Conservation (phyloP, 2,329 filamentous ascomycete genomes). For the Chaetomiaceae sp. region DNA sequence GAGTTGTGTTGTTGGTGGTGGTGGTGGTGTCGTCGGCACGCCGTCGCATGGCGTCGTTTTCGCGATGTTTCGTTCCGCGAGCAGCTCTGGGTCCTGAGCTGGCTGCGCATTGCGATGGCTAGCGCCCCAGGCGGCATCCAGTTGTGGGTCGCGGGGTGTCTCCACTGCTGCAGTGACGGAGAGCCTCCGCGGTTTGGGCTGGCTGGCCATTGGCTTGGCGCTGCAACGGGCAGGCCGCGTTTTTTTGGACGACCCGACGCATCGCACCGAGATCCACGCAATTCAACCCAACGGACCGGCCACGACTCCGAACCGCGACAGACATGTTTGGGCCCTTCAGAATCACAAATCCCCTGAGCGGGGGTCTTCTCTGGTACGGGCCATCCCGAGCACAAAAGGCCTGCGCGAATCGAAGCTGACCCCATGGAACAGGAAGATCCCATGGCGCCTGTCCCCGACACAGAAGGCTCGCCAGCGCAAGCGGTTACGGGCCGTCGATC, state of each 20-base stretch:
- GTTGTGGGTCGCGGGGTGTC: slow-evolving; percentile 14
- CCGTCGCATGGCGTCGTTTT: too few relatives aligned
- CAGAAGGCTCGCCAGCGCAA: slow-evolving; percentile 84
- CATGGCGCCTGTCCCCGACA: slow-evolving; percentile 87
- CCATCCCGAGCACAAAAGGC: background rate
- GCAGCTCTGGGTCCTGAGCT: too few relatives aligned
- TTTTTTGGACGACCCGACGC: slow-evolving; percentile 15
- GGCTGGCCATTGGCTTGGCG: slow-evolving; percentile 13
- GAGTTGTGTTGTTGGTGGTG: too few relatives aligned
- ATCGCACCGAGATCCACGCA: slow-evolving; percentile 7
- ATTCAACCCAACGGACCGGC: slow-evolving; percentile 6
- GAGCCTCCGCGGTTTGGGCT: slow-evolving; percentile 3
- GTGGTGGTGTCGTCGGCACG: too few relatives aligned
- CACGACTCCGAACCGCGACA: slow-evolving; percentile 13
- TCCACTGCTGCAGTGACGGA: slow-evolving; percentile 17
- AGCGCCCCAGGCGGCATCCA: slow-evolving; percentile 12
- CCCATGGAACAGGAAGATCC: slow-evolving; percentile 65
- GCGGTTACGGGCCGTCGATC: slow-evolving; percentile 78
- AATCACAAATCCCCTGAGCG: slow-evolving; percentile 66
- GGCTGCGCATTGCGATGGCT: slow-evolving; percentile 1
- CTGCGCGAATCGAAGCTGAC: slow-evolving; percentile 2
- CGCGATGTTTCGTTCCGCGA: too few relatives aligned
- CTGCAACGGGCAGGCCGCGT: slow-evolving; percentile 11
- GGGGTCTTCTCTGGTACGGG: slow-evolving; percentile 74
- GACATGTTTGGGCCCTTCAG: slow-evolving; percentile 82